Percentiles rank a stretch among this genome's conserved stretches.
These are phyloP conservation scores for Rhododendron griersonianum DNA, from an alignment of 148 eudicot genomes.

Conservation along the genomic window DNA sequence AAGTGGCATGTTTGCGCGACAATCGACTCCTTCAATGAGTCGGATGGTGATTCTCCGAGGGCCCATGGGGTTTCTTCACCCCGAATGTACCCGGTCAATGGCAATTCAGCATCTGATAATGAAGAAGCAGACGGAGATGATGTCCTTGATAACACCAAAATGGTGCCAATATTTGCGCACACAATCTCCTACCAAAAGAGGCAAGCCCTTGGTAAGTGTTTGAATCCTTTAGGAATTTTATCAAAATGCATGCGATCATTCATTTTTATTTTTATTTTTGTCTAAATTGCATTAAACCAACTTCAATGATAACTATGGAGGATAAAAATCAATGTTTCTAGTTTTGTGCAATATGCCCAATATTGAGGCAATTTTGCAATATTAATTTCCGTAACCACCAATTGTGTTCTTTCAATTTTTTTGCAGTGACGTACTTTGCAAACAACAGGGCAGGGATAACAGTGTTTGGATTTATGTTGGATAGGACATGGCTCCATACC, in stretches of 20 bases:
- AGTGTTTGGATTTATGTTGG: conserved; percentile 83
- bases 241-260: too few relatives aligned
- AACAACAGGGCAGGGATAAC: conserved; percentile 86
- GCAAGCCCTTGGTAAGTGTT: conserved; percentile 71
- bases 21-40: conserved; percentile 43
- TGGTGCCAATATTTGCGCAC: conserved; percentile 53
- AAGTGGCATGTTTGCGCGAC: conserved; percentile 87
- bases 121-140: conserved; percentile 82
- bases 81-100: conserved; percentile 6
- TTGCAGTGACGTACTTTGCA: conserved; percentile 82
- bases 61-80: conserved; percentile 19
- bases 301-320: too few relatives aligned
- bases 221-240: background rate
- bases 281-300: too few relatives aligned
- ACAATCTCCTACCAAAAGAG: conserved; percentile 80
- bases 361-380: background rate
- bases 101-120: conserved; percentile 40
- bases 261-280: too few relatives aligned
- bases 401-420: background rate
- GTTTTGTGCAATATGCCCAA: background rate
- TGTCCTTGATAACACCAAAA: conserved; percentile 63
- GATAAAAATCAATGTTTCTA: background rate
- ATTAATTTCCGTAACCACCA: background rate
- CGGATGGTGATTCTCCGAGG: conserved; percentile 35
- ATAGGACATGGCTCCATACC: conserved; percentile 65